Evolutionary conservation across 2,329 filamentous ascomycete species (phyloP).

Genomic region (Colletotrichum sp.): DNA sequence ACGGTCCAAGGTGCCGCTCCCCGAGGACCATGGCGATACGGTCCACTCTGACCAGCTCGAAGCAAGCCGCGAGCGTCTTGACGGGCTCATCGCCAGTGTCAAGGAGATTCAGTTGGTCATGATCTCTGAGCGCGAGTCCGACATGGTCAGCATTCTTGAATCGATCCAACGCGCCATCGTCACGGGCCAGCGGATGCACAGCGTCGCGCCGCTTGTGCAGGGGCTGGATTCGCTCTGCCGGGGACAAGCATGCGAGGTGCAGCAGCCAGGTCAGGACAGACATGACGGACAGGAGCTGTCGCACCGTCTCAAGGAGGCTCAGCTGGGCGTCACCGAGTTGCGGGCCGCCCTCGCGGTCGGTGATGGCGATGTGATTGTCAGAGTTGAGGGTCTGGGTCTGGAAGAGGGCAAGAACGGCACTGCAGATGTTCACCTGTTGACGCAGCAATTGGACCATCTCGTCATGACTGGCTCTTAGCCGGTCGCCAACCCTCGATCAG

Average conservation of each 20-base stretch:
- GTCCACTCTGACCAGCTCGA: not conserved
- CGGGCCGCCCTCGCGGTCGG: not conserved
- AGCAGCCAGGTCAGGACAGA: not conserved
- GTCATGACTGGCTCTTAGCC: not conserved
- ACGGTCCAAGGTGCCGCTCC: not conserved
- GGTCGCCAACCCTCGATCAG: fast-evolving
- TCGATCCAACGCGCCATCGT: not conserved
- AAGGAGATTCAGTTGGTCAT: not conserved
- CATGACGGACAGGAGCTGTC: not conserved
- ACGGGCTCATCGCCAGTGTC: not conserved
- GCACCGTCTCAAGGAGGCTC: not conserved
- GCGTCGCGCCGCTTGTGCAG: not conserved
- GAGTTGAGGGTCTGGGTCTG: not conserved
- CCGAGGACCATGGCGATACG: not conserved
- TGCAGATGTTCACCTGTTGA: not conserved
- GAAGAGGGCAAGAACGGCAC: not conserved
- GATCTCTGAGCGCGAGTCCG: not conserved
- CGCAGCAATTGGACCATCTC: not conserved
- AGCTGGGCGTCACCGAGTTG: not conserved
- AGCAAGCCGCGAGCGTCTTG: not conserved
- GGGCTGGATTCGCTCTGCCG: not conserved
- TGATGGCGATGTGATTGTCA: not conserved
- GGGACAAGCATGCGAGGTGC: not conserved
- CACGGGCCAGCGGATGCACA: not conserved
- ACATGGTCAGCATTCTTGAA: not conserved